Conservation (phyloP, 768 basidiomycete species). For the Chalciporus piperatus region DNA sequence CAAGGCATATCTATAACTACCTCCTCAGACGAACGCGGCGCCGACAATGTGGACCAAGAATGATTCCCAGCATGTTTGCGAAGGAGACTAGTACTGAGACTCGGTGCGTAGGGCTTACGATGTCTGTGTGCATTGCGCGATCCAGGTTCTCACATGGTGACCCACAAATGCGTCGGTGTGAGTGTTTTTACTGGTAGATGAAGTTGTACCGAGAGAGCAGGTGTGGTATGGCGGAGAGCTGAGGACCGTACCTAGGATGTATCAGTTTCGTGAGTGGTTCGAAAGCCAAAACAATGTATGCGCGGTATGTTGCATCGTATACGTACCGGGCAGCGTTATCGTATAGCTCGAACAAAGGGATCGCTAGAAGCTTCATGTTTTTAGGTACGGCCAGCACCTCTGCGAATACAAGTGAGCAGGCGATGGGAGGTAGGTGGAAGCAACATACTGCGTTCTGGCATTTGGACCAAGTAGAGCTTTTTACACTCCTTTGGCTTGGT, state of each 20-base stretch:
- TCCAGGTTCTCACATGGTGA: neutral
- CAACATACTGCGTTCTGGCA: constrained; percentile 87
- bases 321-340: constrained; percentile 88
- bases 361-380: constrained; percentile 98
- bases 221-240: constrained; percentile 92
- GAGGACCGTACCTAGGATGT: constrained; percentile 73
- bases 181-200: constrained; percentile 57
- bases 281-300: constrained; percentile 1
- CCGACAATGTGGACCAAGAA: neutral
- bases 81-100: too few species aligned
- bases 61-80: neutral
- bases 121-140: neutral
- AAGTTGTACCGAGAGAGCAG: constrained; percentile 84
- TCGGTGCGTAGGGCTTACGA: neutral
- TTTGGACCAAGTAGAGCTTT: constrained; percentile 91
- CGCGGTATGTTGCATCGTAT: neutral
- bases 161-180: neutral
- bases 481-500: constrained; percentile 99
- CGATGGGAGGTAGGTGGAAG: neutral
- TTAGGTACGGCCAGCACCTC: constrained; percentile 96
- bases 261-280: neutral
- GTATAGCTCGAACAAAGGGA: constrained; percentile 95
- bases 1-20: constrained; percentile 1
- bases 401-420: constrained; percentile 30
- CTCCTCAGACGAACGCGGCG: neutral